phyloP scores from a whole-genome alignment of 2,329 filamentous ascomycete species.

The Talaromyces amestolkiae region DNA sequence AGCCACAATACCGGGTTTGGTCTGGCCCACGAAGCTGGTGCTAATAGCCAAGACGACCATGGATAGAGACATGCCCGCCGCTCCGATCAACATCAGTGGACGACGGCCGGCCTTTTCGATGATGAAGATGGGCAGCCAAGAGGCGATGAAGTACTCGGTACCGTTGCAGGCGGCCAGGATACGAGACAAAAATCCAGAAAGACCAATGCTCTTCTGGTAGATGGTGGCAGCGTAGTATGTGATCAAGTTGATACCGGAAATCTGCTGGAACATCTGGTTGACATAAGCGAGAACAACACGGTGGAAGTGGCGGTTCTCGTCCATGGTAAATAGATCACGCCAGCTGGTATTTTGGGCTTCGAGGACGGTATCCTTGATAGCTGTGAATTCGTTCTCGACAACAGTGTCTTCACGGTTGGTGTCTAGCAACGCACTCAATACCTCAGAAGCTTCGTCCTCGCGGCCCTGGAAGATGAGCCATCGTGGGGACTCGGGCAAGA shows the following conservation, averaged over 20 bases:
- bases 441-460: slow-evolving; percentile 51
- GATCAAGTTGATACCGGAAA: slow-evolving; percentile 46
- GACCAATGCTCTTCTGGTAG: slow-evolving; percentile 43
- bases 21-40: slow-evolving; percentile 38
- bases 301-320: slow-evolving; percentile 56
- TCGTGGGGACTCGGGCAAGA: slow-evolving; percentile 57
- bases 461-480: slow-evolving; percentile 58
- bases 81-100: slow-evolving; percentile 69
- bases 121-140: slow-evolving; percentile 50
- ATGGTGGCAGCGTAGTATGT: slow-evolving; percentile 48
- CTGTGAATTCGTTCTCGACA: slow-evolving; percentile 49
- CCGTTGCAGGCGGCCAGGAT: slow-evolving; percentile 55
- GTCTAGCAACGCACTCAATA: slow-evolving; percentile 49
- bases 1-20: slow-evolving; percentile 41
- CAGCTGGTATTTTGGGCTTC: slow-evolving; percentile 54
- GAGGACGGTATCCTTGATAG: slow-evolving; percentile 54
- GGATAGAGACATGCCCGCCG: slow-evolving; percentile 60
- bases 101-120: slow-evolving; percentile 56
- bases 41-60: slow-evolving; percentile 60
- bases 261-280: slow-evolving; percentile 57
- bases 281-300: slow-evolving; percentile 56
- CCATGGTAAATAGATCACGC: slow-evolving; percentile 59
- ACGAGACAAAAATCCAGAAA: slow-evolving; percentile 42
- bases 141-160: slow-evolving; percentile 55
- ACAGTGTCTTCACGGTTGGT: slow-evolving; percentile 46